Base-by-base conservation (phyloP, 73 alveolate species). In the Paramecium biaurelia region DNA sequence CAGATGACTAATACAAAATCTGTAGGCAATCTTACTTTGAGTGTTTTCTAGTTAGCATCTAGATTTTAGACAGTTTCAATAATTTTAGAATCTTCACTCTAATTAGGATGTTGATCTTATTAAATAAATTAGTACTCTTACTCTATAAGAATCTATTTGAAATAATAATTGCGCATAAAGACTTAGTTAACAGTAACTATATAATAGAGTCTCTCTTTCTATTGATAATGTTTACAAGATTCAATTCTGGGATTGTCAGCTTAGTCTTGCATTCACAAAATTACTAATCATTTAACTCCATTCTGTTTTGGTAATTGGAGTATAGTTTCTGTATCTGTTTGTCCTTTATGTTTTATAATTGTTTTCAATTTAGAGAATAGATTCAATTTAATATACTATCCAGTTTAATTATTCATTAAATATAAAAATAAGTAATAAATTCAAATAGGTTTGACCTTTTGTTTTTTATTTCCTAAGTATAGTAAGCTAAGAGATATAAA, bases 231-330 rank as follows among this genome's bases (percentile, higher is more conserved):
- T 35, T 70, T 32, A n/a, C 57, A n/a, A 26, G 58, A 18, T 70
- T 70, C 85, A 32, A 70, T 70, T 70, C 85, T 70, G 12, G 85
- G 30, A 70, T 70, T 70, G 42, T 70, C 85, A 35, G 85, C 85
- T 59, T 12, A 49, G 26, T 49, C 63, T 59, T 59, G 79, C 35
- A 59, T 59, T 59, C 20, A 32, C n/a, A n/a, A 26, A 43, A 59
- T 59, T 59, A 59, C 79, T 45, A 21, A 59, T 59, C 79, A 59
- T 59, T 59, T 59, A 59, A 59, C 79, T 26, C 79, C 79, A 59
- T 59, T 59, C 79, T 5, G 45, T 59, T 59, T 21, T 59, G 18
- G n/a, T n/a, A n/a, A n/a, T n/a, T n/a, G n/a, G n/a, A n/a, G n/a
- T n/a, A 35, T 35, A 35, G 42, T 35, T 35, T 35, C 42, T 35